Evolutionary conservation across 345 rosid species (phyloP).

Genomic region (Xanthoceras sorbifolium): DNA sequence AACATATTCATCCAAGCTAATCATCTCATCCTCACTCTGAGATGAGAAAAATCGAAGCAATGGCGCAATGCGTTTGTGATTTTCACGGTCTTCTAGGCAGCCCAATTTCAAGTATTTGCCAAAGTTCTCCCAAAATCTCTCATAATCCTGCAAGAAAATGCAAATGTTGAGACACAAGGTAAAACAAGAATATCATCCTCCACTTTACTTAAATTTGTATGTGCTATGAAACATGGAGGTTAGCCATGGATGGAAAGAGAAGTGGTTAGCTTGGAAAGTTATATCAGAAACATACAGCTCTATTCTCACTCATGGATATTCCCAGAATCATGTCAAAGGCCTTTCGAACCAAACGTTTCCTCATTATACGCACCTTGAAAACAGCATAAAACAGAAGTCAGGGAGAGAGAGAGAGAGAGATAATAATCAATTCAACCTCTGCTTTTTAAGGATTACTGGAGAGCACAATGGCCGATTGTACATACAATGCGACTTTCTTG

Average conservation of each 20-base stretch:
- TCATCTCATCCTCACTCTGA: slow-evolving; percentile 88
- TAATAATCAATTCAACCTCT: background rate
- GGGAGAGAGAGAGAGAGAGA: slow-evolving; percentile 11
- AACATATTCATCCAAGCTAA: slow-evolving; percentile 96
- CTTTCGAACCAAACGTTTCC: slow-evolving; percentile 86
- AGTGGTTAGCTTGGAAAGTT: background rate
- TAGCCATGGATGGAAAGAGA: background rate
- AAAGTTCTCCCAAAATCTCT: slow-evolving; percentile 90
- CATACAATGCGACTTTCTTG: slow-evolving; percentile 97
- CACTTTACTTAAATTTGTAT: background rate
- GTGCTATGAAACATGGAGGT: background rate
- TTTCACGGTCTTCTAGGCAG: slow-evolving; percentile 95
- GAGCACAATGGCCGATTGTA: slow-evolving; percentile 4
- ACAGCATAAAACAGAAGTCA: slow-evolving; percentile 22
- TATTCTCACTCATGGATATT: slow-evolving; percentile 85
- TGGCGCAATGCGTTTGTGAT: slow-evolving; percentile 97
- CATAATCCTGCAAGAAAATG: slow-evolving; percentile 72
- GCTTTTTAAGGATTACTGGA: background rate
- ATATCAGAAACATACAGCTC: slow-evolving; percentile 52
- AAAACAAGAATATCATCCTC: background rate
- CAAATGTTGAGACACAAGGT: background rate
- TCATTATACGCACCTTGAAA: slow-evolving; percentile 85
- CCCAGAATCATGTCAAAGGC: slow-evolving; percentile 97
- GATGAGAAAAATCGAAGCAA: slow-evolving; percentile 94
- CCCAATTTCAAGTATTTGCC: slow-evolving; percentile 90